Percentiles rank a stretch among this genome's conserved stretches.
Conservation (phyloP, 2,329 filamentous ascomycete species). For the Macroventuria anomochaeta region DNA sequence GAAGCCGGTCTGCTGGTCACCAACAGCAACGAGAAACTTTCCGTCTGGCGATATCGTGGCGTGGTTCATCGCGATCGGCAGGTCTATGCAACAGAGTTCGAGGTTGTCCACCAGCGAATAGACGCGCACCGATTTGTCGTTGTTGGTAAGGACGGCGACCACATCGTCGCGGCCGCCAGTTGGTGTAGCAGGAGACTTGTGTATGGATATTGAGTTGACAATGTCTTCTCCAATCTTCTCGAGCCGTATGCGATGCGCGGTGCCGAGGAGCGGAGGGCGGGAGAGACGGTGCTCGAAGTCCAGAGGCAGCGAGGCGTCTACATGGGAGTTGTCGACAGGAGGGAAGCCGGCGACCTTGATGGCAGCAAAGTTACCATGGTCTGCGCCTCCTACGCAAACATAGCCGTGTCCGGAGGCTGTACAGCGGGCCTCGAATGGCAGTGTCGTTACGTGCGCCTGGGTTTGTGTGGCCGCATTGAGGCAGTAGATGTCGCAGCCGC, state of each 20-base stretch:
- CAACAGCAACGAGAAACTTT: constrained; percentile 77
- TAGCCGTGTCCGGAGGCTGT: constrained; percentile 85
- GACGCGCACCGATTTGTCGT: constrained; percentile 87
- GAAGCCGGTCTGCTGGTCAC: constrained; percentile 86
- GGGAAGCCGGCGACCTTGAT: constrained; percentile 65
- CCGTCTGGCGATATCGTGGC: constrained; percentile 93
- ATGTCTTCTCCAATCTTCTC: constrained; percentile 68
- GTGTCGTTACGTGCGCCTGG: constrained; percentile 75
- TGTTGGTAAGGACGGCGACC: constrained; percentile 83
- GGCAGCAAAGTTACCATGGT: constrained; percentile 84
- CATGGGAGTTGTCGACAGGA: constrained; percentile 54
- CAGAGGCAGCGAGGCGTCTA: constrained; percentile 65
- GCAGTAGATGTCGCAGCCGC: constrained; percentile 66
- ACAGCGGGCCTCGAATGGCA: constrained; percentile 75
- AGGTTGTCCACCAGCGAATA: constrained; percentile 75
- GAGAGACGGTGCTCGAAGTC: constrained; percentile 49
- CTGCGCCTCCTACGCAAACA: constrained; percentile 85
- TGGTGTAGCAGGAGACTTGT: constrained; percentile 56
- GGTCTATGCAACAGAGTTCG: constrained; percentile 71
- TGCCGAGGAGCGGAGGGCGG: constrained; percentile 48
- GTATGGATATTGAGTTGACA: constrained; percentile 71
- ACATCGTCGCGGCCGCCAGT: constrained; percentile 60
- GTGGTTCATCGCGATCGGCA: constrained; percentile 90
- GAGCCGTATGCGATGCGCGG: constrained; percentile 54
- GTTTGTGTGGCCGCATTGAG: constrained; percentile 71